These are phyloP conservation scores for Solanum clarkiae DNA, from an alignment of 257 asterid species.

Conservation along the genomic window DNA sequence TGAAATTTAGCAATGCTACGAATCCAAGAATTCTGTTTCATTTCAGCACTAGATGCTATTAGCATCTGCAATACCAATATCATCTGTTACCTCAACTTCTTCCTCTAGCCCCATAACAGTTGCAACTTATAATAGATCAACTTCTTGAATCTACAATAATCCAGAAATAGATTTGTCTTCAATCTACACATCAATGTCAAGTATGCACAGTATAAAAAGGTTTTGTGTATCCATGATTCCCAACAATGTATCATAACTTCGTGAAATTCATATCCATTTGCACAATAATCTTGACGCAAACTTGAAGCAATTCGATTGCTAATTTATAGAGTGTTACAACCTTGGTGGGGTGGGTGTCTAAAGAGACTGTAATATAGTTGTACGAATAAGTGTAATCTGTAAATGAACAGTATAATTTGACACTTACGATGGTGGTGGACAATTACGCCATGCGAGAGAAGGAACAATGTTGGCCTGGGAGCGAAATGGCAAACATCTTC, in stretches of 20 bases:
- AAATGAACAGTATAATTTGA: too few relatives aligned
- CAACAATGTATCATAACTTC: not conserved
- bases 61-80: conserved; percentile 74
- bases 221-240: not conserved
- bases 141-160: conserved; percentile 65
- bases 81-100: conserved; percentile 67
- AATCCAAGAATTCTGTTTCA: conserved; percentile 90
- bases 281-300: not conserved
- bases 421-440: too few relatives aligned
- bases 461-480: too few relatives aligned
- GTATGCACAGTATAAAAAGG: not conserved
- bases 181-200: not conserved
- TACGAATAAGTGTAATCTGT: too few relatives aligned
- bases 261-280: not conserved
- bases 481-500: too few relatives aligned
- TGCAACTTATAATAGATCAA: conserved; percentile 78
- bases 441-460: too few relatives aligned
- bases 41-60: conserved; percentile 63
- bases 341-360: too few relatives aligned
- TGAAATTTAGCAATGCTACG: conserved; percentile 87
- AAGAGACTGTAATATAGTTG: too few relatives aligned
- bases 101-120: conserved; percentile 85
- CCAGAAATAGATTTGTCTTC: not conserved
- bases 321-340: too few relatives aligned
- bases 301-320: too few relatives aligned